These are phyloP conservation scores for Pseudogymnoascus sp. DNA, from an alignment of 2,329 filamentous ascomycete species.

Conservation along the genomic window DNA sequence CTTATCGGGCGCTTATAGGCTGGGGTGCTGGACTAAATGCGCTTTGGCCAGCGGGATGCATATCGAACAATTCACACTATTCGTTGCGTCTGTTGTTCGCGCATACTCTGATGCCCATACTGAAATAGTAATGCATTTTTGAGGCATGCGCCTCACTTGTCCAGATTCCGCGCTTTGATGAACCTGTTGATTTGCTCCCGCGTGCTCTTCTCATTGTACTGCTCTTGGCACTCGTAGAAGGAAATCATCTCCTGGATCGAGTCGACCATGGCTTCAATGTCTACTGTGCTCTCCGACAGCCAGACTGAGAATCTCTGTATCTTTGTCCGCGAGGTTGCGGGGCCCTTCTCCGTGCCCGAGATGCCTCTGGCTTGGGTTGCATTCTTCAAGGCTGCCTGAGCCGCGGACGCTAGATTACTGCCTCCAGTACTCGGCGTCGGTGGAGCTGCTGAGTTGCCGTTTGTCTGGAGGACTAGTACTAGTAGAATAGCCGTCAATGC, in stretches of 20 bases:
- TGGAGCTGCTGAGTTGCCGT: slow-evolving; percentile 28
- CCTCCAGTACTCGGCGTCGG: slow-evolving; percentile 36
- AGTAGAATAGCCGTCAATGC: slow-evolving; percentile 64
- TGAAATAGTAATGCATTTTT: not conserved
- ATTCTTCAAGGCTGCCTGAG: slow-evolving; percentile 27
- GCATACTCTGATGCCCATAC: not conserved
- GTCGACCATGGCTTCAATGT: slow-evolving; percentile 62
- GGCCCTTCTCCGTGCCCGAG: slow-evolving; percentile 17
- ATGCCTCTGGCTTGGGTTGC: slow-evolving; percentile 19
- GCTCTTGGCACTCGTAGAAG: slow-evolving; percentile 51
- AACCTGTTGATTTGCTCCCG: slow-evolving; percentile 32
- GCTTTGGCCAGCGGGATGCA: not conserved
- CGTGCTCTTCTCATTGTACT: slow-evolving; percentile 32
- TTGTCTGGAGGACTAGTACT: slow-evolving; percentile 59
- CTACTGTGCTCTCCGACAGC: slow-evolving; percentile 63
- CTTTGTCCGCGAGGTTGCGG: slow-evolving; percentile 21
- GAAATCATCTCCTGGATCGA: slow-evolving; percentile 67
- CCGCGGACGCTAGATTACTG: slow-evolving; percentile 28
- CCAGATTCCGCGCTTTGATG: slow-evolving; percentile 30
- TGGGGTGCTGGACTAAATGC: not conserved
- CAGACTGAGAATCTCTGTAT: slow-evolving; percentile 54
- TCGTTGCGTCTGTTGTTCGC: not conserved
- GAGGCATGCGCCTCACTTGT: slow-evolving; percentile 16
- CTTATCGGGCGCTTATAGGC: not conserved
- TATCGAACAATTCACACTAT: not conserved